Percentiles rank a stretch among this genome's conserved stretches.
phyloP scores from a whole-genome alignment of 805 yeast species.

The Nakazawaea anatomiae region DNA sequence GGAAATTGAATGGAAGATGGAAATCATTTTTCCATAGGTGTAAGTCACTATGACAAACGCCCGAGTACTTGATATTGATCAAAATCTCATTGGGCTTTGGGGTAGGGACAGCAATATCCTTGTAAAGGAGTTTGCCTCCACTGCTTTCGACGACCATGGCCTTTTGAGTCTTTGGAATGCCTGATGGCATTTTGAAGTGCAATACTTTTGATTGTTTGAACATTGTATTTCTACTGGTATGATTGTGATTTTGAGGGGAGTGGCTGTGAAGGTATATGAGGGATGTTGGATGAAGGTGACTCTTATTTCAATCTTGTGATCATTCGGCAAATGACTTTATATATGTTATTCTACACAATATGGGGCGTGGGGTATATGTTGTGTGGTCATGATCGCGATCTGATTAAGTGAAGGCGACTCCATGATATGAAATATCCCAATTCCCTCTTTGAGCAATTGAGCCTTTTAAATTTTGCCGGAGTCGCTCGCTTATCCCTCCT shows the following conservation, averaged over 20 bases:
- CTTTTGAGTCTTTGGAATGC: conserved; percentile 62
- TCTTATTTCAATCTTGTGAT: too few species aligned
- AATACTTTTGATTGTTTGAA: conserved; percentile 10
- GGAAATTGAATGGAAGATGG: conserved; percentile 72
- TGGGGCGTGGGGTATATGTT: too few species aligned
- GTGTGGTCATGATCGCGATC: too few species aligned
- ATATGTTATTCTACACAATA: too few species aligned
- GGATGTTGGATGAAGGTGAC: too few species aligned
- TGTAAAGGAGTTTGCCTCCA: conserved; percentile 60
- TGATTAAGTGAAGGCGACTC: too few species aligned
- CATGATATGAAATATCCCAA: too few species aligned
- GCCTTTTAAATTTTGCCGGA: too few species aligned
- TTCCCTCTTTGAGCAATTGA: too few species aligned
- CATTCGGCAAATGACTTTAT: too few species aligned
- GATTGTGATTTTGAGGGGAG: neutral
- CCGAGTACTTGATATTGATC: conserved; percentile 79
- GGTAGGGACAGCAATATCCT: conserved; percentile 73
- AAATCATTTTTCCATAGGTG: conserved; percentile 96
- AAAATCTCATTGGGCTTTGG: conserved; percentile 76
- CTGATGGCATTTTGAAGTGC: conserved; percentile 11
- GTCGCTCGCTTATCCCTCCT: too few species aligned
- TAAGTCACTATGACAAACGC: conserved; percentile 91
- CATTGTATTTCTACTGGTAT: conserved; percentile 4
- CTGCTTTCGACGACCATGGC: conserved; percentile 63
- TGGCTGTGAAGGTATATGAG: neutral